phyloP scores from a whole-genome alignment of 225 moss, liverwort and hornwort species.

The Bryum argenteum region DNA sequence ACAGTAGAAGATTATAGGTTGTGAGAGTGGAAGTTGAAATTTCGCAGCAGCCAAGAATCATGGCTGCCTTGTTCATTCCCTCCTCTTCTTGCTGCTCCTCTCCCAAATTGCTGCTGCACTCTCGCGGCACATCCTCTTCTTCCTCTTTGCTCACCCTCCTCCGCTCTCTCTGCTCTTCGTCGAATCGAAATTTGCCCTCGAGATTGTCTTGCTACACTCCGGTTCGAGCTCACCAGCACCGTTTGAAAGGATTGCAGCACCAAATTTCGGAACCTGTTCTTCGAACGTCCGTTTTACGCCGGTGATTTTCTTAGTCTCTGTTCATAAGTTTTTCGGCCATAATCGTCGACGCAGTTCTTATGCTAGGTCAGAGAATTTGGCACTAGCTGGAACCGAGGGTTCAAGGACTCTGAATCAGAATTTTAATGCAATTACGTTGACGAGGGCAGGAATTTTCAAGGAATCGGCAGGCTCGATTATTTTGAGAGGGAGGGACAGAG shows the following conservation, averaged over 20 bases:
- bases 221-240: conserved; percentile 25
- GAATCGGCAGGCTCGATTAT: conserved; percentile 40
- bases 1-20: not conserved
- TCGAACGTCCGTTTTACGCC: conserved; percentile 28
- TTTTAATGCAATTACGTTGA: conserved; percentile 4
- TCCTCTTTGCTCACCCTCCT: conserved; percentile 34
- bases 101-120: conserved; percentile 42
- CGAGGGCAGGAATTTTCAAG: conserved; percentile 37
- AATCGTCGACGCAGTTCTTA: too few relatives aligned
- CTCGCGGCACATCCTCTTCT: conserved; percentile 31
- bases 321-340: too few relatives aligned
- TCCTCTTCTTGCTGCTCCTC: conserved; percentile 46
- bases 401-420: not conserved
- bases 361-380: conserved; percentile 3
- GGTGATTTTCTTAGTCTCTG: conserved; percentile 10
- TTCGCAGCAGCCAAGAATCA: conserved; percentile 16
- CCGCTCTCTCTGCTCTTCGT: conserved; percentile 40
- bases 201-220: conserved; percentile 18
- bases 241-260: conserved; percentile 18
- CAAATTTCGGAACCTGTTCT: conserved; percentile 21
- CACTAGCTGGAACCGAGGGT: not conserved
- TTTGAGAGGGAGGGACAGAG: conserved; percentile 39
- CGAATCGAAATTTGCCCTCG: conserved; percentile 11
- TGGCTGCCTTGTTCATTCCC: conserved; percentile 48
- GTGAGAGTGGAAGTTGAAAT: conserved; percentile 21